Percentiles rank a stretch among this genome's conserved stretches.
Evolutionary conservation across 345 rosid species (phyloP).

Genomic region (Brassica nigra): DNA sequence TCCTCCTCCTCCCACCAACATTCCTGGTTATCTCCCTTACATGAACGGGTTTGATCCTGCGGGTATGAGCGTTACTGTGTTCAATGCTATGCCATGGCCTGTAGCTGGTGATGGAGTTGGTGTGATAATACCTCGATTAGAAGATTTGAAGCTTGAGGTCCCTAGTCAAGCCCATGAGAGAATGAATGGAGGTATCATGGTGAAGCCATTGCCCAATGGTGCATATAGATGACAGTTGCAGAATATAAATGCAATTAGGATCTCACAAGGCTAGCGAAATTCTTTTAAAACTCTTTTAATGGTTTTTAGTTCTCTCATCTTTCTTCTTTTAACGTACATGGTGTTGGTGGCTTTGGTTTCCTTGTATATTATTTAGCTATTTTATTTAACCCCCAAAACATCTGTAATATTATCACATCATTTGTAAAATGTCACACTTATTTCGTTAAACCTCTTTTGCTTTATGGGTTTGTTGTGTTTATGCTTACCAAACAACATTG

Average conservation of each 20-base stretch:
- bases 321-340: constrained; percentile 31
- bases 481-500: neutral
- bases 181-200: constrained; percentile 25
- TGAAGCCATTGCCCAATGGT: constrained; percentile 22
- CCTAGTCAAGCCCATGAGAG: constrained; percentile 23
- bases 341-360: constrained; percentile 18
- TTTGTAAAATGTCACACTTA: constrained; percentile 16
- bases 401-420: constrained; percentile 31
- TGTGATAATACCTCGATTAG: constrained; percentile 30
- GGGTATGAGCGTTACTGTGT: constrained; percentile 29
- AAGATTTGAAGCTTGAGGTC: constrained; percentile 31
- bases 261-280: constrained; percentile 33
- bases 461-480: neutral
- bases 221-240: constrained; percentile 31
- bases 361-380: constrained; percentile 33
- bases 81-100: constrained; percentile 34
- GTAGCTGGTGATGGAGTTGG: constrained; percentile 36
- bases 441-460: constrained; percentile 3
- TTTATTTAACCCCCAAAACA: constrained; percentile 22
- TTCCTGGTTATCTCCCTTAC: constrained; percentile 44
- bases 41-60: constrained; percentile 37
- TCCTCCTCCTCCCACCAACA: constrained; percentile 36
- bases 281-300: constrained; percentile 29
- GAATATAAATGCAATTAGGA: constrained; percentile 13
- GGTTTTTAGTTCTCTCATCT: constrained; percentile 9